A percentile compares a stretch with the other conserved stretches of the same genome.
phyloP scores from a whole-genome alignment of 768 basidiomycete genomes.

The Tylopilus cervinicoccineus region DNA sequence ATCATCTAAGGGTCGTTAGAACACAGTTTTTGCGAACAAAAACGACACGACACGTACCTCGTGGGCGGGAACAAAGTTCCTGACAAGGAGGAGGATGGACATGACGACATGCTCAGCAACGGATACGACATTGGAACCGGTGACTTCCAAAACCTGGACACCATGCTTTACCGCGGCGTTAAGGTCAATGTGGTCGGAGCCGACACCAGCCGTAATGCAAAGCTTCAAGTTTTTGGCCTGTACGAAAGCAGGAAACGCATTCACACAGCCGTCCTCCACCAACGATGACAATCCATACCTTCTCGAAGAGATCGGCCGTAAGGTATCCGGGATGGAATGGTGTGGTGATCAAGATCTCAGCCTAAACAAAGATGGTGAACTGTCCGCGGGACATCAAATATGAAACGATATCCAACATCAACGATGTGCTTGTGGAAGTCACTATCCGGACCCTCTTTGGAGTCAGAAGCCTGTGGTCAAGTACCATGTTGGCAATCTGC shows the following conservation, averaged over 20 bases:
- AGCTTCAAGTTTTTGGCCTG: slow-evolving; percentile 87
- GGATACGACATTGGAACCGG: slow-evolving; percentile 86
- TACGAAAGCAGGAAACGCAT: slow-evolving; percentile 1
- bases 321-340: slow-evolving; percentile 88
- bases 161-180: slow-evolving; percentile 78
- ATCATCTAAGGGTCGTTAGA: slow-evolving; percentile 52
- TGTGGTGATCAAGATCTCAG: slow-evolving; percentile 78
- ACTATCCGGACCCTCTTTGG: slow-evolving; percentile 79
- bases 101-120: slow-evolving; percentile 91
- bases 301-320: slow-evolving; percentile 66
- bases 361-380: slow-evolving; percentile 36
- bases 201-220: slow-evolving; percentile 88
- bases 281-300: slow-evolving; percentile 36
- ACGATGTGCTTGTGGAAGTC: slow-evolving; percentile 80
- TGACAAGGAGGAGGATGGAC: slow-evolving; percentile 86
- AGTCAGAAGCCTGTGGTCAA: slow-evolving; percentile 57
- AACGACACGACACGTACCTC: slow-evolving; percentile 44
- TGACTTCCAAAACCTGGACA: slow-evolving; percentile 82
- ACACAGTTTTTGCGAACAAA: neutral
- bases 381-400: slow-evolving; percentile 8
- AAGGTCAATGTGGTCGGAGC: slow-evolving; percentile 87
- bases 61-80: slow-evolving; percentile 86
- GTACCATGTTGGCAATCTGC: slow-evolving; percentile 2
- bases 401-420: slow-evolving; percentile 47
- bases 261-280: slow-evolving; percentile 3